Evolutionary conservation across 768 basidiomycete genomes (phyloP), one percentile per base, ranked within the genome.

Genomic region (Boletus subcaerulescens): DNA sequence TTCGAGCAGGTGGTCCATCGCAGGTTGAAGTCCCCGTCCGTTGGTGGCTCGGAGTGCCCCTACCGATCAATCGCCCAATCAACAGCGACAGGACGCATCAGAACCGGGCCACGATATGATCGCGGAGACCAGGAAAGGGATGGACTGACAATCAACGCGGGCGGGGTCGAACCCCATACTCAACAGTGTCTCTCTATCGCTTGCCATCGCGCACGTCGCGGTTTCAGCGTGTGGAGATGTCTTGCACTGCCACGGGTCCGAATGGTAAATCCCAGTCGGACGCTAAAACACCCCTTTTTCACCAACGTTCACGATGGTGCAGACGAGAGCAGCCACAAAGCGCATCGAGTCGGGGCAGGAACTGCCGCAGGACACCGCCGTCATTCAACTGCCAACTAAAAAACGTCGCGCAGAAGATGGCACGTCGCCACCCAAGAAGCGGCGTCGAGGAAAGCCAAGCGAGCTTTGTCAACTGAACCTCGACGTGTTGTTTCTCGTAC

Each of bases 1-100:
- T 70, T 86, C 89, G 36, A 97, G 73, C 36, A 97, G 75, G 70
- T 90, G 87, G 64, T 97, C 94, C 89, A 94, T 90, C 20, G 89
- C 90, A 8, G 87, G 89, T 68, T 97, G 95, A 0, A 98, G 76
- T 4, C 94, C 96, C 29, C 89, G 81, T 61, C 85, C 84, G 35
- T 77, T 80, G 10, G 93, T 97, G 6, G 91, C 90, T 61, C 86
- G 87, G 55, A 96, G 71, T 5, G 94, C 94, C 94, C 93, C 93
- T 96, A 35, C 15, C 40, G 32, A 29, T 29, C 32, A 22, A 41
- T 31, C 39, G 14, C 12, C 14, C 17, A 39, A 4, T 4, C n/a
- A n/a, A n/a, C 22, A 22, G 22, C 22, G 22, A 22, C 22, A 3
- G 22, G 22, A 3, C 22, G 24, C 24, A 24, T 24, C 24, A 24